Base-by-base conservation (phyloP, 176 grass and related monocot species). In the Chloris gayana region DNA sequence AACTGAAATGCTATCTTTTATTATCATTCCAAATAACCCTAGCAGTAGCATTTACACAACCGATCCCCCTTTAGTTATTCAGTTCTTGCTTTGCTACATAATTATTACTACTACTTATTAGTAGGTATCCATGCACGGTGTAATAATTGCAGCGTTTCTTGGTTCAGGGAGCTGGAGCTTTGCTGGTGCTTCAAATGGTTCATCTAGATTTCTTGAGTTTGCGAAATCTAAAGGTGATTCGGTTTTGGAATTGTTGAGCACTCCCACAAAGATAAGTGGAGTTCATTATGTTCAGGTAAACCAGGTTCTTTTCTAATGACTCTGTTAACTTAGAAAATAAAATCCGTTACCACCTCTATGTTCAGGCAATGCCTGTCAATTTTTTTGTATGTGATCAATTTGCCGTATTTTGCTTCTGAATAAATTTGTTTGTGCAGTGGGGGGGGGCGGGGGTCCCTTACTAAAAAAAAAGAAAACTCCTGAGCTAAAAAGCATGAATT, bases 241-340 rank as follows among this genome's bases (percentile, higher is more conserved):
- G 7, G 90, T 96, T 84, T 84, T 99, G 74, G 97, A 99, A 82
- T 88, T 99, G 81, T 70, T 99, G 73, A 99, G 93, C 80, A 91
- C 87, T 42, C 87, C 97, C 7, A 93, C 97, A 89, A 99, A 96
- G 84, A 95, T 99, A 89, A 94, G 90, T 2, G 97, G 97, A 42
- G 93, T 99, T 35, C 97, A 99, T 73, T 96, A 99, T 88, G 86
- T 99, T 90, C 90, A 91, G 93, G 97, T 99, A 89, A 80, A 51
- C 46, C 0, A 41, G 65, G 7, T 25, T 67, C 12, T 26, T 60
- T 78, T 61, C 14, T 33, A 69, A 15, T 73, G 53, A 24, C 38
- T 59, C 39, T 22, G 21, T 74, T 44, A 70, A 32, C 30, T 51
- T 82, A 41, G 34, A 33, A 41, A 62, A 58, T 17, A 63, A 37